phyloP scores from a whole-genome alignment of 805 yeast genomes.

The Candida hungchunana region DNA sequence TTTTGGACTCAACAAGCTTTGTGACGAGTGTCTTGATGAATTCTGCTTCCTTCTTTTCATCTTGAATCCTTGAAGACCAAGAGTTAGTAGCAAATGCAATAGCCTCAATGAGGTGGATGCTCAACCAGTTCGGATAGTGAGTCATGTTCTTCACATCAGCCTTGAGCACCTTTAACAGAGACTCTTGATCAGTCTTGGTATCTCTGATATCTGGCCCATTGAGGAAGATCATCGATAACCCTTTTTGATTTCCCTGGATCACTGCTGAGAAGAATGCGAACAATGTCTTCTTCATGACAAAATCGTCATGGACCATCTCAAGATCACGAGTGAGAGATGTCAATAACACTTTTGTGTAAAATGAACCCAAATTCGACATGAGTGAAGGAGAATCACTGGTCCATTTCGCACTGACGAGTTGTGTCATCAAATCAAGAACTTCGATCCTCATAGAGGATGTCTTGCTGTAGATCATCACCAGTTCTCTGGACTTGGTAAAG shows the following conservation, averaged over 20 bases:
- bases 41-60: conserved; percentile 29
- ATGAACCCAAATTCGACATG: conserved; percentile 73
- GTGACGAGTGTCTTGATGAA: conserved; percentile 32
- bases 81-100: conserved; percentile 71
- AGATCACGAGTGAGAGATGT: conserved; percentile 59
- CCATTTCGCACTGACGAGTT: conserved; percentile 55
- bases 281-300: conserved; percentile 46
- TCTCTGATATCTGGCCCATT: conserved; percentile 42
- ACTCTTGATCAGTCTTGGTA: conserved; percentile 24
- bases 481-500: conserved; percentile 48
- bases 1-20: conserved; percentile 25
- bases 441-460: conserved; percentile 42
- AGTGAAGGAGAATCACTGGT: conserved; percentile 66
- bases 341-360: conserved; percentile 54
- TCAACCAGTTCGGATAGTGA: conserved; percentile 56
- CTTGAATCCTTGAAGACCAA: conserved; percentile 64
- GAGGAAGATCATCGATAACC: conserved; percentile 64
- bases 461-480: conserved; percentile 57
- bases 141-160: conserved; percentile 47
- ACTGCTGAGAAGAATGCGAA: conserved; percentile 65
- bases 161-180: conserved; percentile 55
- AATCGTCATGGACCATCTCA: conserved; percentile 49
- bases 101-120: conserved; percentile 66
- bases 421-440: conserved; percentile 52
- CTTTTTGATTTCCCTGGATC: conserved; percentile 71